Conservation (phyloP, 805 yeast genomes). For the Blastobotrys parvus region DNA sequence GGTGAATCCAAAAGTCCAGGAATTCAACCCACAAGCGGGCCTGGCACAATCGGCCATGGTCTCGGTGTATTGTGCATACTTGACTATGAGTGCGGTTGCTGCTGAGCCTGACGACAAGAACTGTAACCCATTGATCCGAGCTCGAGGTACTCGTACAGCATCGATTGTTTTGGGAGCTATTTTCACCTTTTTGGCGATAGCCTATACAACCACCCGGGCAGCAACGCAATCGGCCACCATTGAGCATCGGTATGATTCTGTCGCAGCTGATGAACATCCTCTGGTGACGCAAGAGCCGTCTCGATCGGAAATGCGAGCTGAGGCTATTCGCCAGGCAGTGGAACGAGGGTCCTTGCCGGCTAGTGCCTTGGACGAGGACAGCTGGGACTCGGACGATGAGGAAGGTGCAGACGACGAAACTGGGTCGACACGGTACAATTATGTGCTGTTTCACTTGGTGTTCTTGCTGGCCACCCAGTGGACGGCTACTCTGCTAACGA, state of each 20-base stretch:
- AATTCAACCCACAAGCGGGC: conserved; percentile 90
- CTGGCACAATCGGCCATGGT: conserved; percentile 96
- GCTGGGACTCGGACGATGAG: conserved; percentile 43
- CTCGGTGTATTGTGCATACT: conserved; percentile 82
- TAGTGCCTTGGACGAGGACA: conserved; percentile 71
- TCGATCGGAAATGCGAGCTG: conserved; percentile 68
- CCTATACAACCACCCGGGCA: conserved; percentile 95
- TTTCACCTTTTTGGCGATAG: conserved; percentile 90
- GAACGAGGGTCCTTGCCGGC: conserved; percentile 92
- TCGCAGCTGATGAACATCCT: conserved; percentile 29
- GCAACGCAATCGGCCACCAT: conserved; percentile 69
- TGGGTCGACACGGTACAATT: conserved; percentile 66
- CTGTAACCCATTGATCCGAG: conserved; percentile 88
- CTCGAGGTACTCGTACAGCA: conserved; percentile 82
- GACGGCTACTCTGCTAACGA: conserved; percentile 86
- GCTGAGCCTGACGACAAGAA: conserved; percentile 91
- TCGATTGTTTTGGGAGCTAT: conserved; percentile 84
- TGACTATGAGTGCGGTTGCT: conserved; percentile 86
- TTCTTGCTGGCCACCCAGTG: conserved; percentile 95
- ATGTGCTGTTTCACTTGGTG: conserved; percentile 79
- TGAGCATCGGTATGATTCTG: conserved; percentile 37
- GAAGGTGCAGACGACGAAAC: conserved; percentile 49
- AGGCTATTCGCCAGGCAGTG: conserved; percentile 90
- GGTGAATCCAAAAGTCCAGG: conserved; percentile 78
- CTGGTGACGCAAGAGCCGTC: conserved; percentile 43